These are phyloP conservation scores for Schizophyllum commune DNA, from an alignment of 1,284 basidiomycete genomes.

Conservation along the genomic window DNA sequence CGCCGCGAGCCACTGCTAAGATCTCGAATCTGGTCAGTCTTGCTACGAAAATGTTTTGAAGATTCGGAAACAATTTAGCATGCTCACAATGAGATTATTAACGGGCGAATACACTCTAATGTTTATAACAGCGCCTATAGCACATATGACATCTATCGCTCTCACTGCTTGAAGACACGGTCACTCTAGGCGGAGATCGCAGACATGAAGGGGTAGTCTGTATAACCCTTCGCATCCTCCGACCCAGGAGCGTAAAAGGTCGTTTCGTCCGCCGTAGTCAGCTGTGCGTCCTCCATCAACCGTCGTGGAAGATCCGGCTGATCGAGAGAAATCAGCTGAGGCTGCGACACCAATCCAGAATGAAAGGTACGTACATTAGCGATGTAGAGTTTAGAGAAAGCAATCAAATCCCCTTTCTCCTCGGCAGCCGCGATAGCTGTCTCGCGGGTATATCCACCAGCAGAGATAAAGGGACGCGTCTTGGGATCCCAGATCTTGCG, in stretches of 20 bases:
- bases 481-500: conserved; percentile 24
- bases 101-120: too few species aligned
- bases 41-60: too few species aligned
- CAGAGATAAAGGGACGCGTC: conserved; percentile 34
- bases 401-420: conserved; percentile 29
- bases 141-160: neutral
- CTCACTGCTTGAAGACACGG: neutral
- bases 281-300: conserved; percentile 19
- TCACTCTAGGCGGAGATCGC: neutral
- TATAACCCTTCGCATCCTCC: conserved; percentile 22
- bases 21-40: too few species aligned
- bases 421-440: conserved; percentile 24
- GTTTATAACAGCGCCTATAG: too few species aligned
- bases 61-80: too few species aligned
- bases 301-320: conserved; percentile 43
- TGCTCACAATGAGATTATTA: too few species aligned
- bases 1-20: too few species aligned
- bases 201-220: conserved; percentile 23
- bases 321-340: conserved; percentile 13
- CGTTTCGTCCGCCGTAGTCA: conserved; percentile 14
- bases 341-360: neutral
- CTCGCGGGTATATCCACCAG: conserved; percentile 36
- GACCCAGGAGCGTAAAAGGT: conserved; percentile 19
- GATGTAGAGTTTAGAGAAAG: conserved; percentile 41
- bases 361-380: conserved; percentile 26